Evolutionary conservation across 306 rosid species (phyloP).

Genomic region (Inga leiocalycina): DNA sequence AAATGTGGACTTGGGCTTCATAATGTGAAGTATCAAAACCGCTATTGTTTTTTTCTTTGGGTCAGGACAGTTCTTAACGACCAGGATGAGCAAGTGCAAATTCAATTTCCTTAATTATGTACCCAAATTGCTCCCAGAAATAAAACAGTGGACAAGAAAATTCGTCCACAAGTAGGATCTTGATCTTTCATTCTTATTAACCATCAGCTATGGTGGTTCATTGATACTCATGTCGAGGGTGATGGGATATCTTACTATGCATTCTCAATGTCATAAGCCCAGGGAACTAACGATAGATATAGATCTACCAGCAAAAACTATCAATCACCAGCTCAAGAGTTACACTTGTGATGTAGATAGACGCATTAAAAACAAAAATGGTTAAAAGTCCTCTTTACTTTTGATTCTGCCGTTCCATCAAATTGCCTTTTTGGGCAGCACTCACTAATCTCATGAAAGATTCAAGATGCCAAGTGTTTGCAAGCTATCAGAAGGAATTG

Average conservation of each 20-base stretch:
- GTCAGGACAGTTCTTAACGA: too few species aligned
- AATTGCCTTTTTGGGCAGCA: neutral
- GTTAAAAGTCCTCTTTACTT: neutral
- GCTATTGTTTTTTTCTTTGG: too few species aligned
- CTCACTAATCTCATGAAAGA: too few species aligned
- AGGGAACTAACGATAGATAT: neutral
- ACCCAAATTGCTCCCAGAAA: too few species aligned
- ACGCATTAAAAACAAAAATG: neutral
- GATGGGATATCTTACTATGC: neutral
- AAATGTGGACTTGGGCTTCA: too few species aligned
- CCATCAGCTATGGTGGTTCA: too few species aligned
- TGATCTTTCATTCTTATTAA: neutral
- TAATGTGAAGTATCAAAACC: too few species aligned
- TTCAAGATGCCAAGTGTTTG: neutral
- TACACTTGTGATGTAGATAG: neutral
- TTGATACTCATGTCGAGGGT: neutral
- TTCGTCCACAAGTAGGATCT: neutral
- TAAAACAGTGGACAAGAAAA: too few species aligned
- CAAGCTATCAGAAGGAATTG: neutral
- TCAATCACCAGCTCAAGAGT: neutral
- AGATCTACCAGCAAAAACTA: neutral
- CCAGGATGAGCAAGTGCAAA: too few species aligned
- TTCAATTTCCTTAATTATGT: too few species aligned
- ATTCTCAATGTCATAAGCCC: neutral
- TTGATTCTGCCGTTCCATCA: neutral